Evolutionary conservation across 2,329 filamentous ascomycete genomes (phyloP).

Genomic region (Pseudogymnoascus sp.): DNA sequence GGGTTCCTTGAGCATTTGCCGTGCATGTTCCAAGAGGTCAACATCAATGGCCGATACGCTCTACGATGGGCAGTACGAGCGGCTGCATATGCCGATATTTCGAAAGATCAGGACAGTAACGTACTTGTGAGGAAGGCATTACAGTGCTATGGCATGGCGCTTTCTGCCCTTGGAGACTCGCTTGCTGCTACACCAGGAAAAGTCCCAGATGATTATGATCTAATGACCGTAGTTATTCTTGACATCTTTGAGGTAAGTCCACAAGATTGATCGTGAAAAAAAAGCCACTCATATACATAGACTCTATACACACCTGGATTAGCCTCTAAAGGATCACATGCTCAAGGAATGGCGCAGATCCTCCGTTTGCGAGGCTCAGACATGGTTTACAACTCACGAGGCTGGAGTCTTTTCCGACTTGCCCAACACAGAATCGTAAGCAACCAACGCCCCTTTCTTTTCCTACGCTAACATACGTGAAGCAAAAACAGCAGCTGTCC

Average conservation of each 20-base stretch:
- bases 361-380: conserved; percentile 33
- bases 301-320: conserved; percentile 31
- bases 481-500: conserved; percentile 35
- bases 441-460: not conserved
- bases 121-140: conserved; percentile 27
- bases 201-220: conserved; percentile 35
- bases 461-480: conserved; percentile 11
- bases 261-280: not conserved
- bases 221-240: conserved; percentile 37
- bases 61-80: conserved; percentile 36
- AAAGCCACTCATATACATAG: conserved; percentile 20
- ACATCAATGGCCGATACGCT: conserved; percentile 33
- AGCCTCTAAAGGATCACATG: conserved; percentile 29
- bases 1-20: conserved; percentile 38
- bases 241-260: conserved; percentile 36
- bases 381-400: conserved; percentile 33
- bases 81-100: conserved; percentile 33
- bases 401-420: conserved; percentile 37
- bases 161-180: conserved; percentile 31
- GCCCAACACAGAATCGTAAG: conserved; percentile 34
- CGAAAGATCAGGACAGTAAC: conserved; percentile 23
- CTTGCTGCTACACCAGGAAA: conserved; percentile 28
- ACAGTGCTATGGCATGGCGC: conserved; percentile 33
- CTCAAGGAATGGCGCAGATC: conserved; percentile 38
- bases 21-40: conserved; percentile 35